Conservation (phyloP, 1,284 basidiomycete genomes). For the Limonomyces culmigenus region DNA sequence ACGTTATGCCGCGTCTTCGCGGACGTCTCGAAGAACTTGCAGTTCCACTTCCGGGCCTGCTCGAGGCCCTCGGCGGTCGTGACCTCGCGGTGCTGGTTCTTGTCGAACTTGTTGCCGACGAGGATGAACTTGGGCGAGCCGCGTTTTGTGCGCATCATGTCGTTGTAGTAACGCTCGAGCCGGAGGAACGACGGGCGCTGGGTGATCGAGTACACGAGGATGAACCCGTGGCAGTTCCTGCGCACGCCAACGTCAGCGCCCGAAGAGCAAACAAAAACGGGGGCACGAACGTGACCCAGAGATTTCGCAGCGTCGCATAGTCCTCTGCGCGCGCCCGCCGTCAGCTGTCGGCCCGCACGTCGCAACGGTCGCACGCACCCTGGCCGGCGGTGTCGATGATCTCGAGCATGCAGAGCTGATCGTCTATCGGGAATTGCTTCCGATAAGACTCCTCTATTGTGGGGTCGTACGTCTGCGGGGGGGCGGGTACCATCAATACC, state of each 20-base stretch:
- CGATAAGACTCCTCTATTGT: not conserved
- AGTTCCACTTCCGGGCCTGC: not conserved
- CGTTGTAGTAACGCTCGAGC: not conserved
- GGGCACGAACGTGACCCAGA: not conserved
- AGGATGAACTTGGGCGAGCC: not conserved
- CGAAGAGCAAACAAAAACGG: not conserved
- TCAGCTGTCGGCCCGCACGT: too few relatives aligned
- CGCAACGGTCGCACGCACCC: too few relatives aligned
- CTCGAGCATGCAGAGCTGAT: not conserved
- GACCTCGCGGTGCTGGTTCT: not conserved
- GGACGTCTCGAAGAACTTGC: not conserved
- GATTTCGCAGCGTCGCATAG: not conserved
- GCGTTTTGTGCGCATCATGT: not conserved
- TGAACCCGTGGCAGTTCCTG: not conserved
- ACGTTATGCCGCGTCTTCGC: not conserved
- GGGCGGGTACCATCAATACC: too few relatives aligned
- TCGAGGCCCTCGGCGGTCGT: not conserved
- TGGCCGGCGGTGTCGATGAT: not conserved
- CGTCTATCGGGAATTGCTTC: not conserved
- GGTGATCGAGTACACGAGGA: not conserved
- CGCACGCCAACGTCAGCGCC: too few relatives aligned
- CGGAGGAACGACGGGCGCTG: not conserved
- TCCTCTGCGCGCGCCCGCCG: not conserved
- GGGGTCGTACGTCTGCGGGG: not conserved
- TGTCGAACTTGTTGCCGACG: not conserved